Percentiles rank a stretch among this genome's conserved stretches.
Evolutionary conservation across 805 yeast species (phyloP).

Genomic region (Cyberlindnera americana): DNA sequence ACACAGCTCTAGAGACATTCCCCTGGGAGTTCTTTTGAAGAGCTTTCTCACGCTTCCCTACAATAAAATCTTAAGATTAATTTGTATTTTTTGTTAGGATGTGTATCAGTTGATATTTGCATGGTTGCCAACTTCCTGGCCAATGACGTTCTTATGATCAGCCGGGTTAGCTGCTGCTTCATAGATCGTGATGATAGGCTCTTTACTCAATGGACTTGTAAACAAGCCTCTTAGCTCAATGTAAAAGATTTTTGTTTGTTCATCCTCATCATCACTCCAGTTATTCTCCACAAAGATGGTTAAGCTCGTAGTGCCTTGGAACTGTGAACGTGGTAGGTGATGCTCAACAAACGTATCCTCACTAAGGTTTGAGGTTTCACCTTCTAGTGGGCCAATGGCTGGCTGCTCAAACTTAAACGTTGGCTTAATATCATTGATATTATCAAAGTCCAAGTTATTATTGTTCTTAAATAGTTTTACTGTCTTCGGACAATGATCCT

Average conservation of each 20-base stretch:
- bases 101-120: conserved; percentile 13
- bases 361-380: conserved; percentile 31
- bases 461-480: conserved; percentile 73
- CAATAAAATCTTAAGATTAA: too few species aligned
- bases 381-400: conserved; percentile 55
- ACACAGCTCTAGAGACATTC: too few species aligned
- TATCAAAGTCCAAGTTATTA: conserved; percentile 68
- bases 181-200: conserved; percentile 74
- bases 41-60: too few species aligned
- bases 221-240: conserved; percentile 79
- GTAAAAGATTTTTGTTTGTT: conserved; percentile 55
- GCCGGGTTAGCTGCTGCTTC: conserved; percentile 93
- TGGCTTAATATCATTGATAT: conserved; percentile 45
- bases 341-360: conserved; percentile 70
- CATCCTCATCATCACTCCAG: conserved; percentile 60
- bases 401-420: conserved; percentile 62
- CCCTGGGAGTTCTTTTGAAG: too few species aligned
- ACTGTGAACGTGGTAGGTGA: conserved; percentile 67
- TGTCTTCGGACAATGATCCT: conserved; percentile 59
- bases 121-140: conserved; percentile 19
- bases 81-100: too few species aligned
- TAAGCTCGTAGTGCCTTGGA: conserved; percentile 65
- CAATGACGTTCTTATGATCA: conserved; percentile 57
- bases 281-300: conserved; percentile 67
- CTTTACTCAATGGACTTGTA: conserved; percentile 46